Evolutionary conservation across 225 moss, liverwort and hornwort species (phyloP).

Genomic region (Anthoceros angustus): DNA sequence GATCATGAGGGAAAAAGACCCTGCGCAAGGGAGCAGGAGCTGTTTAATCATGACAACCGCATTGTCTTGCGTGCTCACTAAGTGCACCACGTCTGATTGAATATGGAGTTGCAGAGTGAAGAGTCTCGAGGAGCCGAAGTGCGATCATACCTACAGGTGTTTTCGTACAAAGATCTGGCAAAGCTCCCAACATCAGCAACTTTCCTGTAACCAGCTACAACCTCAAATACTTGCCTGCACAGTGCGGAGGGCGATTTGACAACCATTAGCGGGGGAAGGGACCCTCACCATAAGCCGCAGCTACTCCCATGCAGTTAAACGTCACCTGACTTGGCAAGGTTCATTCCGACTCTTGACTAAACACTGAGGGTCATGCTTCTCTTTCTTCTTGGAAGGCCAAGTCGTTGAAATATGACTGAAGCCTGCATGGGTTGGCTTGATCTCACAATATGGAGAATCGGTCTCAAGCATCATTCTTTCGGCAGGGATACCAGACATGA

Average conservation of each 20-base stretch:
- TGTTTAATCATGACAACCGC: too few relatives aligned
- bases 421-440: slow-evolving; percentile 81
- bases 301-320: neutral
- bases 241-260: neutral
- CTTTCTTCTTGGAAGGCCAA: slow-evolving; percentile 93
- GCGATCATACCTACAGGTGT: slow-evolving; percentile 57
- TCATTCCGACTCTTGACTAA: slow-evolving; percentile 82
- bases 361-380: slow-evolving; percentile 55
- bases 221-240: slow-evolving; percentile 83
- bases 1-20: slow-evolving; percentile 85
- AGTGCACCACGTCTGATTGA: neutral
- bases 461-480: slow-evolving; percentile 87
- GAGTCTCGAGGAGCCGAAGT: neutral
- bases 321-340: slow-evolving; percentile 85
- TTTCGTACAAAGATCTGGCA: slow-evolving; percentile 56
- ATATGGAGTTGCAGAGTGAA: neutral
- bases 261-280: neutral
- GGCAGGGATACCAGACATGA: slow-evolving; percentile 56
- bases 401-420: slow-evolving; percentile 54
- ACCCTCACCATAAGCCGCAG: neutral
- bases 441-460: slow-evolving; percentile 87
- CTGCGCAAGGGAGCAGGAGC: slow-evolving; percentile 15
- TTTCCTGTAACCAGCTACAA: slow-evolving; percentile 54
- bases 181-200: slow-evolving; percentile 55
- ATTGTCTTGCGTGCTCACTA: neutral